Conservation (phyloP, 1,284 basidiomycete species). For the Volvariella surrecta region DNA sequence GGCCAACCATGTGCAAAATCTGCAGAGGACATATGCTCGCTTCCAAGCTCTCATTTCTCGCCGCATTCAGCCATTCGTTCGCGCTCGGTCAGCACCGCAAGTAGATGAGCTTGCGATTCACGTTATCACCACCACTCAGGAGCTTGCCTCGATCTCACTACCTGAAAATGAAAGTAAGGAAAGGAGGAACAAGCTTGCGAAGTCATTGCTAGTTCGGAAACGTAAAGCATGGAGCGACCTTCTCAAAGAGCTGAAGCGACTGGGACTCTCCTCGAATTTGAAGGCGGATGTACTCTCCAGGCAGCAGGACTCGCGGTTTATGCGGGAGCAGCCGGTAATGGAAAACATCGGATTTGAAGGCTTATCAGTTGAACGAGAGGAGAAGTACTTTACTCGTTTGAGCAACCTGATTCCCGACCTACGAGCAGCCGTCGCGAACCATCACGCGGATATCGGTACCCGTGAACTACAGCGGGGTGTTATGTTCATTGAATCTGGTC, state of each 20-base stretch:
- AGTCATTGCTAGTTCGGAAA: conserved; percentile 77
- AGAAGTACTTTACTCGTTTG: conserved; percentile 70
- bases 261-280: conserved; percentile 70
- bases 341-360: conserved; percentile 12
- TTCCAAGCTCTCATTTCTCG: conserved; percentile 36
- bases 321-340: conserved; percentile 53
- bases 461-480: conserved; percentile 80
- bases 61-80: conserved; percentile 35
- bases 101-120: conserved; percentile 67
- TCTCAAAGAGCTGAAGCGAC: conserved; percentile 79
- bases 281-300: conserved; percentile 64
- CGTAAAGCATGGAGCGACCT: conserved; percentile 89
- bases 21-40: conserved; percentile 36
- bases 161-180: conserved; percentile 40
- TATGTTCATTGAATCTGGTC: conserved; percentile 74
- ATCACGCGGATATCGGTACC: conserved; percentile 78
- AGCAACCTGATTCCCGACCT: conserved; percentile 64
- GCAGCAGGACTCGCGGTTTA: conserved; percentile 59
- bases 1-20: conserved; percentile 29
- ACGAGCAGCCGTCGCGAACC: conserved; percentile 54
- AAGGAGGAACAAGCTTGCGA: conserved; percentile 66
- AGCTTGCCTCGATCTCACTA: conserved; percentile 49
- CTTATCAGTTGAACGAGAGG: conserved; percentile 30
- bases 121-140: conserved; percentile 64
- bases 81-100: conserved; percentile 24